phyloP scores from a whole-genome alignment of 306 rosid genomes.

The Cucurbita ficifolia region DNA sequence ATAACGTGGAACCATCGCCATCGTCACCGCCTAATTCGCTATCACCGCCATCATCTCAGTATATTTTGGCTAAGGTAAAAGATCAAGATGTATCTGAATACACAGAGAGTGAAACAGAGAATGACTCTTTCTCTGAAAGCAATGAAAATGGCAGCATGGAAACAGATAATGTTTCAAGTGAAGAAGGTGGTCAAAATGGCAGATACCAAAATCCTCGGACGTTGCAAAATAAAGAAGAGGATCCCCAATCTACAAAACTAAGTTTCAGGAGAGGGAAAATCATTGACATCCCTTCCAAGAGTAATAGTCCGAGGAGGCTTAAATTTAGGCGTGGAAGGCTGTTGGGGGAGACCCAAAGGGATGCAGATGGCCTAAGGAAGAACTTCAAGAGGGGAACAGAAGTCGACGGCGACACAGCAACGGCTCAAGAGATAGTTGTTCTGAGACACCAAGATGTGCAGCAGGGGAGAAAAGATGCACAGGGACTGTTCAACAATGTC shows the following conservation, averaged over 20 bases:
- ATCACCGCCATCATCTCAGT: conserved; percentile 8
- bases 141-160: conserved; percentile 23
- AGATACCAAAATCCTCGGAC: conserved; percentile 17
- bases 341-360: conserved; percentile 22
- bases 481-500: conserved; percentile 63
- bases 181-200: conserved; percentile 16
- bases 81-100: conserved; percentile 38
- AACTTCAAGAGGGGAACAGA: conserved; percentile 31
- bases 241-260: conserved; percentile 16
- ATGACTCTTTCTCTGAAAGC: conserved; percentile 22
- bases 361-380: conserved; percentile 18
- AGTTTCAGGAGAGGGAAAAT: conserved; percentile 61
- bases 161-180: conserved; percentile 17
- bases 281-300: conserved; percentile 32
- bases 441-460: conserved; percentile 62
- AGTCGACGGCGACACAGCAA: conserved; percentile 9
- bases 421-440: conserved; percentile 37
- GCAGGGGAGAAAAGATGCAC: conserved; percentile 57
- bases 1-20: conserved; percentile 4
- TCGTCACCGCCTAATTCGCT: neutral
- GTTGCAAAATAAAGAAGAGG: conserved; percentile 27
- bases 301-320: conserved; percentile 44
- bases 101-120: conserved; percentile 39
- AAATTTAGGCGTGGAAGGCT: conserved; percentile 47
- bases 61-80: conserved; percentile 19